Evolutionary conservation across 2,329 filamentous ascomycete genomes (phyloP).

Genomic region (Coniochaeta hoffmannii): DNA sequence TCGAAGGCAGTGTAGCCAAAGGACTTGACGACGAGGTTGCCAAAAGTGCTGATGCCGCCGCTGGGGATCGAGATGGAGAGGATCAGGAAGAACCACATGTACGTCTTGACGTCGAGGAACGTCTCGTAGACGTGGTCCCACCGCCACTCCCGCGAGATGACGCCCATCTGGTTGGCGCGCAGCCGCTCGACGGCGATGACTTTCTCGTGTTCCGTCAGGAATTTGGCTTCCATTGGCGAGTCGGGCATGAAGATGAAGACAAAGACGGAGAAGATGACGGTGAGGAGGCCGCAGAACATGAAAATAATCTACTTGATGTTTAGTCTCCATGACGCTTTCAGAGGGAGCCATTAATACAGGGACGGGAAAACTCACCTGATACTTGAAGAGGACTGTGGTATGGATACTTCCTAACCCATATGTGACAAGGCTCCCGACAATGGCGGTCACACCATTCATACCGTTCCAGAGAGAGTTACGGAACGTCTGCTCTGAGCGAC

Average conservation of each 20-base stretch:
- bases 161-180: slow-evolving; percentile 46
- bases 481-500: slow-evolving; percentile 49
- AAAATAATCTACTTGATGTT: slow-evolving; percentile 37
- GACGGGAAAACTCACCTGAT: slow-evolving; percentile 13
- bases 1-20: slow-evolving; percentile 43
- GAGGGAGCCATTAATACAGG: neutral
- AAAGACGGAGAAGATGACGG: slow-evolving; percentile 35
- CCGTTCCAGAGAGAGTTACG: slow-evolving; percentile 52
- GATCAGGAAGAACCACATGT: slow-evolving; percentile 48
- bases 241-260: slow-evolving; percentile 42
- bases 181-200: slow-evolving; percentile 46
- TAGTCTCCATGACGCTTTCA: neutral
- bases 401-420: slow-evolving; percentile 53
- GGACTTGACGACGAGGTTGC: slow-evolving; percentile 41
- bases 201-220: slow-evolving; percentile 42
- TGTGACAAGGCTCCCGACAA: slow-evolving; percentile 46
- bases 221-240: slow-evolving; percentile 41
- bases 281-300: slow-evolving; percentile 44
- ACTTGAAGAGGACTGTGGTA: slow-evolving; percentile 29
- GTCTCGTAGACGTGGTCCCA: slow-evolving; percentile 46
- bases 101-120: slow-evolving; percentile 50
- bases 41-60: slow-evolving; percentile 47
- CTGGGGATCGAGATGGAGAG: slow-evolving; percentile 50
- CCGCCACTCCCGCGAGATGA: slow-evolving; percentile 44
- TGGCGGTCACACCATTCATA: slow-evolving; percentile 53